Conservation (phyloP, 441 rosid genomes). For the Viola pubescens region DNA sequence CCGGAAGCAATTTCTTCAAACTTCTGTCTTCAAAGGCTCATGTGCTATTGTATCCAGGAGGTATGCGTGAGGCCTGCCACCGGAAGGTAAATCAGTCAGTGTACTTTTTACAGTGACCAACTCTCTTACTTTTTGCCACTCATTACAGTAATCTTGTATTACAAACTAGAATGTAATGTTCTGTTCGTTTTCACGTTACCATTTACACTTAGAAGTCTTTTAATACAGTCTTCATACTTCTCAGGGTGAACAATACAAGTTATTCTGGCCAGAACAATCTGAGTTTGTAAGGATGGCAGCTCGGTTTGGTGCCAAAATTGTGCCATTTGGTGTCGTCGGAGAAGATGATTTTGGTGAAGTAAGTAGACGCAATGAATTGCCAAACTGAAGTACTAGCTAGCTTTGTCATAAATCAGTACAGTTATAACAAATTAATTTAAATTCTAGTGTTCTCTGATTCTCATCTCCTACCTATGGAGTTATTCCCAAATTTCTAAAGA, state of each 20-base stretch:
- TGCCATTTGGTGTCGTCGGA: slow-evolving; percentile 82
- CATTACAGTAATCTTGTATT: background rate
- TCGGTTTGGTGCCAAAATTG: slow-evolving; percentile 75
- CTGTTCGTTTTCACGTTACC: too few species aligned
- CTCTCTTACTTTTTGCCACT: background rate
- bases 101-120: background rate
- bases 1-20: slow-evolving; percentile 49
- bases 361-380: slow-evolving; percentile 10
- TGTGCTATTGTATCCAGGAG: slow-evolving; percentile 83
- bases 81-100: slow-evolving; percentile 43
- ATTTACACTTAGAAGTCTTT: too few species aligned
- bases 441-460: background rate
- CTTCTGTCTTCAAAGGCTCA: slow-evolving; percentile 68
- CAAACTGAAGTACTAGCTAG: too few species aligned
- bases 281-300: slow-evolving; percentile 91
- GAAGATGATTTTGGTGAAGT: slow-evolving; percentile 75
- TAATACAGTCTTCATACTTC: background rate
- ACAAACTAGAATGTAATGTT: background rate
- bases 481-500: background rate
- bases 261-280: slow-evolving; percentile 76
- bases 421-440: background rate
- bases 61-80: slow-evolving; percentile 83
- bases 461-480: background rate
- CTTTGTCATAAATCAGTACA: background rate
- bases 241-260: slow-evolving; percentile 86